These are phyloP conservation scores for Fusarium temperatum DNA, from an alignment of 2,329 filamentous ascomycete species.

Conservation along the genomic window DNA sequence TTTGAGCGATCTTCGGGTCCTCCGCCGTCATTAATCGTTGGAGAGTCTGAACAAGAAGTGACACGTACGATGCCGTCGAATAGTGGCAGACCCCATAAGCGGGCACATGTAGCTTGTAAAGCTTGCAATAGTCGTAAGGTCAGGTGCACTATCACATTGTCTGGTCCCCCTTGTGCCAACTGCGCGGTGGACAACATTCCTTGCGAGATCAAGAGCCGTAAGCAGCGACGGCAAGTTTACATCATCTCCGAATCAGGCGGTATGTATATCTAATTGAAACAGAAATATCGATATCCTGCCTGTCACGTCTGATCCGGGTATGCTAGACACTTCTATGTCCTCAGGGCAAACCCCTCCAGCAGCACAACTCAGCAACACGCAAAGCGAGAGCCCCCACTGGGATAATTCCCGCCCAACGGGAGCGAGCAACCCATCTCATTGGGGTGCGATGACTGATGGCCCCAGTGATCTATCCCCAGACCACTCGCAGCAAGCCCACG, in stretches of 20 bases:
- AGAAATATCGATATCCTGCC: background rate
- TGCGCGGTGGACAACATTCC: background rate
- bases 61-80: background rate
- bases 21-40: background rate
- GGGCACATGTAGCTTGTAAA: background rate
- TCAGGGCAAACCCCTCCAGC: background rate
- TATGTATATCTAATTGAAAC: background rate
- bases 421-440: accelerated
- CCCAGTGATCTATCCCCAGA: background rate
- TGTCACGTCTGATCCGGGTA: accelerated
- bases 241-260: accelerated
- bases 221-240: background rate
- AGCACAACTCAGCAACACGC: background rate
- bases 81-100: background rate
- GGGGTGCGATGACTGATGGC: accelerated
- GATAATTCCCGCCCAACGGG: background rate
- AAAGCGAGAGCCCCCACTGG: background rate
- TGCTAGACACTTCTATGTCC: background rate
- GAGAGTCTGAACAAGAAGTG: background rate
- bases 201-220: background rate
- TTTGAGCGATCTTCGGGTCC: accelerated
- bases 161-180: background rate
- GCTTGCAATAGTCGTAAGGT: background rate
- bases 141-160: background rate
- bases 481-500: background rate